Evolutionary conservation across 768 basidiomycete species (phyloP).

Genomic region (Pisolithus albus): DNA sequence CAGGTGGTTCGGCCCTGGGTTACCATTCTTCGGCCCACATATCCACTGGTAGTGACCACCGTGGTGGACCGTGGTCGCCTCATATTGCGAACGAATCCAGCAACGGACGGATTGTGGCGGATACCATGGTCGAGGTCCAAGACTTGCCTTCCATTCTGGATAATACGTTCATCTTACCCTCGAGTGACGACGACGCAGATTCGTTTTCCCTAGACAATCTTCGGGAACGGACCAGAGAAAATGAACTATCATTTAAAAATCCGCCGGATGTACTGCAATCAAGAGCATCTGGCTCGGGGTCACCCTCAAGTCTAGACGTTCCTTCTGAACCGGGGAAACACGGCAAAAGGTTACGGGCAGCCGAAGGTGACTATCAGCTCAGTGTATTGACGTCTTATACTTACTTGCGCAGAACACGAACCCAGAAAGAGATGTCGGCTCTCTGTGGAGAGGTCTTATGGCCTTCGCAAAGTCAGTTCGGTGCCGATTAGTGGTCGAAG

Average conservation of each 20-base stretch:
- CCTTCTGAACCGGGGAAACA: neutral
- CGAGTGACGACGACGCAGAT: neutral
- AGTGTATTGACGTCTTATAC: slow-evolving; percentile 4
- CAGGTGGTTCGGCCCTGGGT: neutral
- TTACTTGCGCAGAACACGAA: slow-evolving; percentile 8
- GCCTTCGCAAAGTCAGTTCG: slow-evolving; percentile 17
- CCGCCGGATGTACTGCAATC: neutral
- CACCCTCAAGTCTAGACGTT: neutral
- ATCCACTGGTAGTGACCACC: neutral
- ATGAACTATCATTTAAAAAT: neutral
- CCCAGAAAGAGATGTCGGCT: slow-evolving; percentile 20
- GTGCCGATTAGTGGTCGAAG: slow-evolving; percentile 23
- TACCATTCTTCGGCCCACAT: no score
- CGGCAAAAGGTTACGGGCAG: neutral
- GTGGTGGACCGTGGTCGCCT: neutral
- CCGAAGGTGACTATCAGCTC: neutral
- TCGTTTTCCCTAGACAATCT: neutral
- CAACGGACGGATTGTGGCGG: neutral
- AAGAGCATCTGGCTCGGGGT: neutral
- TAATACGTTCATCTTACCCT: neutral
- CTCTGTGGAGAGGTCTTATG: slow-evolving; percentile 7
- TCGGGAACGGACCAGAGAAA: neutral
- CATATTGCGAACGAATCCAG: neutral
- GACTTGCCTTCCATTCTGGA: neutral
- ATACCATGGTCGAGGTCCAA: neutral